Evolutionary conservation across 2,329 filamentous ascomycete species (phyloP), one percentile per base, ranked within the genome.

Genomic region (Aaosphaeria pasadenensis): DNA sequence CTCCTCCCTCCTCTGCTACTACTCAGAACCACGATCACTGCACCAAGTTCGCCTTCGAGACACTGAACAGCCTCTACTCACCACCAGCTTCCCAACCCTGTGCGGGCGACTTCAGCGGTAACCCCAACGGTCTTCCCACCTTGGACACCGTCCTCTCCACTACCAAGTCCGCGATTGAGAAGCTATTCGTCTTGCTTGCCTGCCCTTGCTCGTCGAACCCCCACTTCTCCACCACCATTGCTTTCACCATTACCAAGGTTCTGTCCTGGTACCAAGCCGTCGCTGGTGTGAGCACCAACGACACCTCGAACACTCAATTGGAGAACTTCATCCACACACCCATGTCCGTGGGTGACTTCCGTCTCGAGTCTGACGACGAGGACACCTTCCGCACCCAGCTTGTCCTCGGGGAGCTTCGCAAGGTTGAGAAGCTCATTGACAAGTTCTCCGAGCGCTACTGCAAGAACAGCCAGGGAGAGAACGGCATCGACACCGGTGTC

Each of bases 191-290:
- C 6, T 54, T 69, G 4, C 59, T 69, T 3, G 53, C 52, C 24
- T 69, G 67, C 54, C 55, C 57, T n/a, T 70, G 67, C 58, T 64
- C 67, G 5, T 51, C 52, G 4, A 69, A 67, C 47, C 67, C 67
- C 3, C 66, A 69, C 50, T 70, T 66, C 54, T 68, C 64, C n/a
- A 63, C 65, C 2, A 69, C 64, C 2, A 64, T 69, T 36, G 59
- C 63, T 9, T 62, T 69, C 45, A 62, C 60, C 5, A 66, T 67
- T 17, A 57, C 57, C 35, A 69, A 69, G 46, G 63, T 70, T 28
- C 59, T 70, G n/a, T 63, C 64, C 1, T 69, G 64, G 65, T 69
- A 67, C 46, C 64, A 69, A 48, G 63, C 62, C 6, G 59, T 69
- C 38, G 64, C 64, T 9, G 59, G 64, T 7, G 51, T 55, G 5